phyloP scores from a whole-genome alignment of 306 rosid genomes.

The Hippophae gyantsensis region DNA sequence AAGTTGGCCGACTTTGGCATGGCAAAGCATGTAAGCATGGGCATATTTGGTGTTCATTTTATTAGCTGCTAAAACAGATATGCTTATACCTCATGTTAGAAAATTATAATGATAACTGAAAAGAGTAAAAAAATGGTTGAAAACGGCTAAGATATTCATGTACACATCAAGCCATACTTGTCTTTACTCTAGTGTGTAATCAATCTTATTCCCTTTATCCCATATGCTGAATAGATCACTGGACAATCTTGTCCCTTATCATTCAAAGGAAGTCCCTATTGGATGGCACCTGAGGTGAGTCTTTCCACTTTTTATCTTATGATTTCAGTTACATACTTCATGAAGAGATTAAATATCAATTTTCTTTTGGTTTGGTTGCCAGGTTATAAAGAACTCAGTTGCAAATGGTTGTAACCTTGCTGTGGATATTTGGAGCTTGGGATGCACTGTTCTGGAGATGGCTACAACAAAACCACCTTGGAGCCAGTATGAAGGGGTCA shows the following conservation, averaged over 20 bases:
- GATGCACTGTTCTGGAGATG: conserved; percentile 99
- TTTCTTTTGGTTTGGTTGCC: conserved; percentile 20
- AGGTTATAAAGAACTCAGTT: conserved; percentile 72
- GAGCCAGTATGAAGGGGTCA: conserved; percentile 98
- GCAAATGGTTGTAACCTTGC: conserved; percentile 71
- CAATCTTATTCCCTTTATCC: conserved; percentile 22
- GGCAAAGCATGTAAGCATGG: conserved; percentile 92
- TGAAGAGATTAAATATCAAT: conserved; percentile 14
- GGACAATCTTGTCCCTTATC: conserved; percentile 92
- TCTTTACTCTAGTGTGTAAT: conserved; percentile 15
- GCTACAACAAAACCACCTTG: conserved; percentile 98
- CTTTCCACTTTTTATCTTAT: conserved; percentile 12
- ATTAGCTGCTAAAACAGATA: conserved; percentile 13
- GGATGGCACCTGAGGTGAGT: conserved; percentile 99
- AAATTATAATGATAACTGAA: not conserved
- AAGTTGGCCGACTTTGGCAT: conserved; percentile 98
- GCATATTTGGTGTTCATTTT: conserved; percentile 14
- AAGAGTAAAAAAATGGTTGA: too few species aligned
- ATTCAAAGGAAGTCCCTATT: conserved; percentile 96
- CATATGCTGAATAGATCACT: conserved; percentile 41
- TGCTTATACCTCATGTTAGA: not conserved
- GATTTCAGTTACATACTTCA: conserved; percentile 10
- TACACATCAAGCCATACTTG: not conserved
- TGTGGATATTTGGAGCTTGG: conserved; percentile 99
- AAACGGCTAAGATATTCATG: too few species aligned